Percentiles rank a stretch among this genome's conserved stretches.
phyloP scores from a whole-genome alignment of 2,329 filamentous ascomycete species.

The Macrophomina tecta region DNA sequence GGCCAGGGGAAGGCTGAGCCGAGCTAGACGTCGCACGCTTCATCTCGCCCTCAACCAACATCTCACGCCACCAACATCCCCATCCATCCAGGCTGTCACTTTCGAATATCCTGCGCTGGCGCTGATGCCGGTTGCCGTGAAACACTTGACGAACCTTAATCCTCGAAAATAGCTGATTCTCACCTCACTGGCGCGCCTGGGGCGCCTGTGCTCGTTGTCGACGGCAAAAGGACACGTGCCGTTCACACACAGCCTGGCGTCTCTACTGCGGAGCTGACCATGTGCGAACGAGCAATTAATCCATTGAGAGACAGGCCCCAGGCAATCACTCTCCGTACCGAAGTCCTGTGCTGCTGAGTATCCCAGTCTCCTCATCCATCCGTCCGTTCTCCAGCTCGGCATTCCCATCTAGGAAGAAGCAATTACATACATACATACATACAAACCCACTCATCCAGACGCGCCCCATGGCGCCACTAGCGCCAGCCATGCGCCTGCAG shows the following conservation, averaged over 20 bases:
- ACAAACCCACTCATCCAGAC: too few species aligned
- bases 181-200: neutral
- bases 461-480: too few species aligned
- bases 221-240: neutral
- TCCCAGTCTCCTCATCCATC: neutral
- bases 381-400: neutral
- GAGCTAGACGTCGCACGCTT: conserved; percentile 13
- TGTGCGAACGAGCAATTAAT: neutral
- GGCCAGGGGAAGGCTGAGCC: conserved; percentile 1
- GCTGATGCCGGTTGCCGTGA: neutral
- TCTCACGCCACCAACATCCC: conserved; percentile 14
- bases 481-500: neutral
- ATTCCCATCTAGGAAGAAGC: neutral
- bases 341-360: neutral
- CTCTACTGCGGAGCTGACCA: neutral
- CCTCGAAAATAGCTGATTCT: neutral
- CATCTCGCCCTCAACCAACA: neutral
- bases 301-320: neutral
- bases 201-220: neutral
- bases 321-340: neutral
- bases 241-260: neutral
- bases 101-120: neutral
- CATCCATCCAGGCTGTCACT: neutral
- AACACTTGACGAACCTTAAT: neutral
- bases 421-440: neutral